These are phyloP conservation scores for Naganishia vishniacii DNA, from an alignment of 768 basidiomycete genomes.

Conservation along the genomic window DNA sequence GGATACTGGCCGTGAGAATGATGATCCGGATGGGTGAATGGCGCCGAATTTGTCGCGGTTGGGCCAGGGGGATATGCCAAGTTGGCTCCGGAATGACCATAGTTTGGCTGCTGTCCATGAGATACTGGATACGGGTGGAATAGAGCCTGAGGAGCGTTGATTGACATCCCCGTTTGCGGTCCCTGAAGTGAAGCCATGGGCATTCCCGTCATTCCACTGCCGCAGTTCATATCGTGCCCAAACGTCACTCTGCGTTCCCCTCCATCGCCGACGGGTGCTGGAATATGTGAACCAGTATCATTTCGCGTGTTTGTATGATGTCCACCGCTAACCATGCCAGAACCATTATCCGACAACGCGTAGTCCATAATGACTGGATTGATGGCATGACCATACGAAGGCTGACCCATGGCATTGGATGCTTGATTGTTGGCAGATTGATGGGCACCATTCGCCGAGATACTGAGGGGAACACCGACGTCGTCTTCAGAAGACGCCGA, in stretches of 20 bases:
- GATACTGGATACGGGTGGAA: not conserved
- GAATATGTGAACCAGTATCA: not conserved
- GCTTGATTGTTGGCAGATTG: not conserved
- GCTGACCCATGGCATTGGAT: not conserved
- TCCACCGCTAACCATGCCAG: not conserved
- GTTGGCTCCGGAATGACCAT: not conserved
- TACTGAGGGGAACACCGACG: not conserved
- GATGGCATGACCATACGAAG: not conserved
- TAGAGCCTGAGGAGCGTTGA: not conserved
- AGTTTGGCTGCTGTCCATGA: not conserved
- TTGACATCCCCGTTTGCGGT: not conserved
- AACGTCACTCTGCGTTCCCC: not conserved
- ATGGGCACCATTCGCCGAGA: not conserved
- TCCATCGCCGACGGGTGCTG: not conserved
- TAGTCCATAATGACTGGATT: not conserved
- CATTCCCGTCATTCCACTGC: not conserved
- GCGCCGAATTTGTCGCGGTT: no score
- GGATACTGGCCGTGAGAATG: not conserved
- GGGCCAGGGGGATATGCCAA: not conserved
- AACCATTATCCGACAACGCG: not conserved
- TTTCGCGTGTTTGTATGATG: not conserved
- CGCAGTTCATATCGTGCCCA: not conserved
- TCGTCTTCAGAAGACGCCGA: slow-evolving; percentile 10
- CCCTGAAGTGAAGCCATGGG: not conserved
- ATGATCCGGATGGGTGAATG: not conserved